Base-by-base conservation (phyloP, 805 yeast species). In the Lipomyces starkeyi region DNA sequence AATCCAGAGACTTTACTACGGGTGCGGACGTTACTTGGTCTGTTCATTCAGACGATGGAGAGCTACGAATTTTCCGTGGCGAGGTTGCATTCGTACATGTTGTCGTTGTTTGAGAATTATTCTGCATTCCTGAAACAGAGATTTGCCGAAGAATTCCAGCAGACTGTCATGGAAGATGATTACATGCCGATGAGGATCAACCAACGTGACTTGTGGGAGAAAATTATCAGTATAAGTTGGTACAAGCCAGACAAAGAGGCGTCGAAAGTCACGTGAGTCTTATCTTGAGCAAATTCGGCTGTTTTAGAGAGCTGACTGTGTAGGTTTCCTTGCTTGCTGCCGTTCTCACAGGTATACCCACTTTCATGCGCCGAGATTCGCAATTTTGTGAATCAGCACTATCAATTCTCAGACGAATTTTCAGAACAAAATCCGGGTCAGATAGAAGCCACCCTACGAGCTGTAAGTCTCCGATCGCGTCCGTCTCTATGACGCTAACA, bases 341-440 rank as follows among this genome's bases (percentile, higher is more conserved):
- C 98, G 17, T 95, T 94, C 75, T 91, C 97, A 62, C 90, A 91
- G 65, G 87, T 92, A 68, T 93, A 92, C 74, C 93, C 97, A 32
- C 89, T 91, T 80, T 87, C 92, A 40, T 94, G 98, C 78, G 86
- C 91, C 29, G 88, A 91, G 49, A 78, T 91, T 22, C 83, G 91
- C 64, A 84, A 87, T 20, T 86, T 90, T 53, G 83, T 93, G 25
- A 83, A 85, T 35, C 87, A 87, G 67, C 83, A 91, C 62, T 81
- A 86, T n/a, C 80, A 81, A 22, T 95, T 93, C 74, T 79, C 90
- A 54, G 86, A 85, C 61, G 87, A 83, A 67, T 88, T 87, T 71
- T 89, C 88, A 70, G 88, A 88, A 71, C 89, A 86, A 70, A 85
- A 87, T 54, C 82, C 88, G 25, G 86, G 85, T 40, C 80, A 87